phyloP scores from a whole-genome alignment of 1,139 yeast genomes.

The Geotrichum fermentans region DNA sequence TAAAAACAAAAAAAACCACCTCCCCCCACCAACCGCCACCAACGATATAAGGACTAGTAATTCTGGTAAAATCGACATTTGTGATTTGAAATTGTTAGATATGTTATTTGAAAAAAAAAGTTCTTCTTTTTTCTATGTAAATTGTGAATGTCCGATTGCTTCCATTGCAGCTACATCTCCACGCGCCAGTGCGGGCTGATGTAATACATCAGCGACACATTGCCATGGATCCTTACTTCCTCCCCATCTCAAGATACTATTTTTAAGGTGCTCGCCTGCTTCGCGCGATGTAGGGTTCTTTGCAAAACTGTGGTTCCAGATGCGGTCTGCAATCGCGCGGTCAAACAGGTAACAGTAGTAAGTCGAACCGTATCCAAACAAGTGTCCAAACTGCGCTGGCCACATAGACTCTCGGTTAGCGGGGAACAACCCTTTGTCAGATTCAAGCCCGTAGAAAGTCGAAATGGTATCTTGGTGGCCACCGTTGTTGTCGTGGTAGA shows the following conservation, averaged over 20 bases:
- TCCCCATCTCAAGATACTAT: slow-evolving; percentile 82
- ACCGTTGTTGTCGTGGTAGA: slow-evolving; percentile 49
- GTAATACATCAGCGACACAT: slow-evolving; percentile 75
- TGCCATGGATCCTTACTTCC: slow-evolving; percentile 90
- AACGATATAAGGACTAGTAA: too few relatives aligned
- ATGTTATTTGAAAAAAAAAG: too few relatives aligned
- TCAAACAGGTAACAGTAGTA: slow-evolving; percentile 90
- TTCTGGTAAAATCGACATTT: too few relatives aligned
- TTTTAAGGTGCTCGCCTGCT: slow-evolving; percentile 71
- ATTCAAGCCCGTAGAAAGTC: slow-evolving; percentile 64
- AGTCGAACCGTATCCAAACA: slow-evolving; percentile 90
- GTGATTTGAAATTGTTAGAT: too few relatives aligned
- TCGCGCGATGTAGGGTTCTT: slow-evolving; percentile 58
- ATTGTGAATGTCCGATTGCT: slow-evolving; percentile 37
- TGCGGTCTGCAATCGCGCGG: slow-evolving; percentile 83
- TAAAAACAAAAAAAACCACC: slow-evolving; percentile 10
- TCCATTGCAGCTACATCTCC: slow-evolving; percentile 79
- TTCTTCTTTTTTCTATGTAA: too few relatives aligned
- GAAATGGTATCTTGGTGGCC: slow-evolving; percentile 47
- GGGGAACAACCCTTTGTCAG: slow-evolving; percentile 39
- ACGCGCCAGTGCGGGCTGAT: slow-evolving; percentile 50
- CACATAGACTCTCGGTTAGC: slow-evolving; percentile 55
- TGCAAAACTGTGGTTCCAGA: slow-evolving; percentile 70
- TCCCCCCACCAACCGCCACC: too few relatives aligned
- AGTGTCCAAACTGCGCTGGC: slow-evolving; percentile 93